Evolutionary conservation across 148 eudicot genomes (phyloP).

Genomic region (Pouteria glomerata): DNA sequence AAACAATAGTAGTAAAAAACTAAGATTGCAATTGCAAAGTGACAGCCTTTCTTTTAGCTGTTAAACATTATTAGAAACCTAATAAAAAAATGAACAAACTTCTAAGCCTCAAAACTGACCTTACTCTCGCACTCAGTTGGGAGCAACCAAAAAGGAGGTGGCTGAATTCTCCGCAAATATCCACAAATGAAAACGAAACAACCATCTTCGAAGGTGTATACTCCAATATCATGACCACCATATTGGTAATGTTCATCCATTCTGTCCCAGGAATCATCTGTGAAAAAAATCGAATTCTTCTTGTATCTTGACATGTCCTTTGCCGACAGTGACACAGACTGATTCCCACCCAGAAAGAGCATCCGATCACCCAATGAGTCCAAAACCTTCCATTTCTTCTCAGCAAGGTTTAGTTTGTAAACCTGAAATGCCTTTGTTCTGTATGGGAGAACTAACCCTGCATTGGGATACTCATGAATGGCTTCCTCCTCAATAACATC

Average conservation of each 20-base stretch:
- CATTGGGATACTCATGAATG: neutral
- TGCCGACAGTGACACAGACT: neutral
- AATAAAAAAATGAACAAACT: neutral
- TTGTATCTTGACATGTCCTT: neutral
- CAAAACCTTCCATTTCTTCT: slow-evolving; percentile 3
- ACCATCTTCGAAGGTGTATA: neutral
- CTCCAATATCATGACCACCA: slow-evolving; percentile 11
- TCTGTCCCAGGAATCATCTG: neutral
- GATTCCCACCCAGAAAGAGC: slow-evolving; percentile 11
- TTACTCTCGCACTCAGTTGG: neutral
- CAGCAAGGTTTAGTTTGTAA: neutral
- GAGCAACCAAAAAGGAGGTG: neutral
- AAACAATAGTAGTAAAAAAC: too few species aligned
- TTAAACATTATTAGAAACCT: too few species aligned
- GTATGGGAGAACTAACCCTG: neutral
- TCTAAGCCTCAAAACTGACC: neutral
- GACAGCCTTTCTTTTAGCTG: too few species aligned
- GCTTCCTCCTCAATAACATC: neutral
- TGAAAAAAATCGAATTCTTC: slow-evolving; percentile 11
- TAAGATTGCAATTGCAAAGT: too few species aligned
- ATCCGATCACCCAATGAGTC: neutral
- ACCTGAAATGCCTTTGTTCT: slow-evolving; percentile 1
- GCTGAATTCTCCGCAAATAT: neutral
- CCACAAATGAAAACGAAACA: neutral
- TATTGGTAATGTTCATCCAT: neutral